Base-by-base conservation (phyloP, 2,329 filamentous ascomycete species). In the Hyphodiscus sp. region DNA sequence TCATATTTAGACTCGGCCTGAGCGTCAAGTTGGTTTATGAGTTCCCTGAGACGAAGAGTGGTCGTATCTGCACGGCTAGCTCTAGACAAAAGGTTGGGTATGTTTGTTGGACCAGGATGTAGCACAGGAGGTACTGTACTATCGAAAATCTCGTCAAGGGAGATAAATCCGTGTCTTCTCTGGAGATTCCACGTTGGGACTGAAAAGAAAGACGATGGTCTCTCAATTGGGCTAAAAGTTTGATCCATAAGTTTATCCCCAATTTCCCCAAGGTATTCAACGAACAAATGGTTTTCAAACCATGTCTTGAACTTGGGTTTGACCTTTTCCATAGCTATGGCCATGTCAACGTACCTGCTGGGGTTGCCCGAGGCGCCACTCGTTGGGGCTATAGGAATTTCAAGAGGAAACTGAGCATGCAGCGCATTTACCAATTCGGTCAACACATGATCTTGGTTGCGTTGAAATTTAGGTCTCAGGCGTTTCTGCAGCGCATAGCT, bases 201-300 rank as follows among this genome's bases (percentile, higher is more conserved):
- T 29, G 11, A 10, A 2, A 29, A 8, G n/a, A 29, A 30, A 33
- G 20, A 49, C 20, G 46, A n/a, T 26, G 26, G 47, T 1, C 13
- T 26, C n/a, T 15, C 6, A 15, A 55, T 26, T 45, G 23, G 23
- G 23, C 23, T 26, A 8, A 26, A 26, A 26, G 23, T 8, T 26
- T 26, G 23, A 8, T 16, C 9, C 7, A n/a, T 16, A 20, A 55
- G 49, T 10, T 41, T 19, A 6, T 50, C 19, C 13, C 42, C n/a
- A 20, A 57, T 52, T 7, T 38, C 15, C 19, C 26, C 42, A 6
- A 57, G 49, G 19, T 57, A 57, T 20, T 52, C 15, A 15, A 18
- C 26, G 20, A 54, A 54, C 16, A 8, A 41, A 49, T 41, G 38
- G 38, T 57, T 57, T 13, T 49, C 51, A 15, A 49, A 57, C 48